Evolutionary conservation across 306 rosid species (phyloP), one percentile per base, ranked within the genome.

Genomic region (Malus sieversii): DNA sequence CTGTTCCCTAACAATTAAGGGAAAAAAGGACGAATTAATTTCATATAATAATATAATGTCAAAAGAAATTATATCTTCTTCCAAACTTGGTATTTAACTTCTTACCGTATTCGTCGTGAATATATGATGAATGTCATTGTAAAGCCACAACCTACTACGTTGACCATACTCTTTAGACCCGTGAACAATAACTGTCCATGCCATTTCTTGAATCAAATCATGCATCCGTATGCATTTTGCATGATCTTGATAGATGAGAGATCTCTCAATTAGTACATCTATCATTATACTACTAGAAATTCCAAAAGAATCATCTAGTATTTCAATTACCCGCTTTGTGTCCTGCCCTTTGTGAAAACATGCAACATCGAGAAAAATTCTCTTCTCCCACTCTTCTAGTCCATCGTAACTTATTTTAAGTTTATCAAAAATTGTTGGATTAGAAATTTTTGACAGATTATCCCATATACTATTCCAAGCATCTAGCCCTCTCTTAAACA

Each of bases 231-330:
- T 13, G 0, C 32, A 33, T 33, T 33, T 33, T 1, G 0, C 8
- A 1, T 5, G 38, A 33, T 20, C 1, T 22, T 69, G 29, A 15
- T 18, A 1, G n/a, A 20, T 4, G 2, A 10, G 77, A 40, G 86
- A 88, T 70, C 79, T 84, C 69, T 85, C 84, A 51, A 35, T 35
- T 6, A 35, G 38, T 35, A 5, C 8, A 35, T 35, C 38, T 6
- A 35, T 6, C 8, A 35, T 35, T 6, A 0, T 6, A 1, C 38
- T 35, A 35, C 38, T 35, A 35, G 38, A 35, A 0, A 35, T 0
- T 35, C 38, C 8, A 5, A 35, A 35, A 6, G 38, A 35, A 35
- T 0, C 1, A 35, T 35, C 38, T 35, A 35, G 38, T 0, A 35
- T 35, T 35, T 35, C 0, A 35, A 35, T 35, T 35, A 35, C 38